Percentiles rank a stretch among this genome's conserved stretches.
Evolutionary conservation across 2,329 filamentous ascomycete species (phyloP).

Genomic region (Leptographium wingfieldii): DNA sequence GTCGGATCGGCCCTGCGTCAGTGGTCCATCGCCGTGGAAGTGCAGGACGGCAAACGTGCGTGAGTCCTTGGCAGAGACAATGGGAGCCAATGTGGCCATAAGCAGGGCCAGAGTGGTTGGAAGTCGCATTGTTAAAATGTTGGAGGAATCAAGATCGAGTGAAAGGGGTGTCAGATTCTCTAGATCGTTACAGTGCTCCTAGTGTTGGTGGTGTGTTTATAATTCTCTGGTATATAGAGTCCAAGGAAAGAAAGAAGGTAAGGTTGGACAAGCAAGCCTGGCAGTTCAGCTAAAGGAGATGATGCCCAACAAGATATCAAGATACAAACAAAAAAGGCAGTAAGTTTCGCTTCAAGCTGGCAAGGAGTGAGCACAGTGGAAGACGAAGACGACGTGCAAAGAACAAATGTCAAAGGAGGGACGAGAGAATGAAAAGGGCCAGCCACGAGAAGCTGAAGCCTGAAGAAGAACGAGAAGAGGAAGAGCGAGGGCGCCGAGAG

Average conservation of each 20-base stretch:
- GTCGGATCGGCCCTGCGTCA: constrained; percentile 49
- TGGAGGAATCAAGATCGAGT: not conserved
- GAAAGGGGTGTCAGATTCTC: too few species aligned
- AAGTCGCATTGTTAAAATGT: constrained; percentile 3
- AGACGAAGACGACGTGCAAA: not conserved
- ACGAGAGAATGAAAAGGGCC: not conserved
- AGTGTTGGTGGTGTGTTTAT: too few species aligned
- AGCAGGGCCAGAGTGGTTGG: constrained; percentile 9
- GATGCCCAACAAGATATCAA: not conserved
- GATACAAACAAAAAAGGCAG: not conserved
- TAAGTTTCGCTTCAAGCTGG: not conserved
- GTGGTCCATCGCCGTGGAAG: constrained; percentile 53
- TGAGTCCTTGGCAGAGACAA: constrained; percentile 27
- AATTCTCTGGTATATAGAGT: too few species aligned
- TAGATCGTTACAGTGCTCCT: too few species aligned
- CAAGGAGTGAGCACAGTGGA: not conserved
- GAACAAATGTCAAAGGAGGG: not conserved
- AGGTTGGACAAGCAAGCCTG: not conserved
- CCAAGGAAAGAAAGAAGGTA: not conserved
- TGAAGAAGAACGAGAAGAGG: not conserved
- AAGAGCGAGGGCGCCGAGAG: not conserved
- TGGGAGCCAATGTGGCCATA: constrained; percentile 21
- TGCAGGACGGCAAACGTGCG: constrained; percentile 56
- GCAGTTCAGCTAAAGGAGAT: not conserved
- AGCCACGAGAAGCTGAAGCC: not conserved